phyloP scores from a whole-genome alignment of 768 basidiomycete genomes.

The Solioccasus polychromus region DNA sequence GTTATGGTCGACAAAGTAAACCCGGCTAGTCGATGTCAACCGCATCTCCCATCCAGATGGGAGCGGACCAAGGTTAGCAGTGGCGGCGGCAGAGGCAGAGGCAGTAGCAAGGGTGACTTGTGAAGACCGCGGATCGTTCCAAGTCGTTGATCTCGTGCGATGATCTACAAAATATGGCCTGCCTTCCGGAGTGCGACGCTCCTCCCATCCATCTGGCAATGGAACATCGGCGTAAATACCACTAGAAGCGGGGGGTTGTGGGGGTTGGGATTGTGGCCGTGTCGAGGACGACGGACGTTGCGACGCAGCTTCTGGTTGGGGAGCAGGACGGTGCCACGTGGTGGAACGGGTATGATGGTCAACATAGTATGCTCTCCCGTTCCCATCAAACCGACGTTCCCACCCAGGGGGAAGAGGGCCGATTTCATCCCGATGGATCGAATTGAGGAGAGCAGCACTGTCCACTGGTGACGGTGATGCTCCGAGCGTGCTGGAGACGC shows the following conservation, averaged over 20 bases:
- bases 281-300: slow-evolving; percentile 15
- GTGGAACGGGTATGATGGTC: slow-evolving; percentile 82
- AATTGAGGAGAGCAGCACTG: slow-evolving; percentile 2
- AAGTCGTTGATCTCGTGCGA: slow-evolving; percentile 82
- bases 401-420: slow-evolving; percentile 72
- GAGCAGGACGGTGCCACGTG: slow-evolving; percentile 64
- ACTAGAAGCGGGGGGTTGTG: slow-evolving; percentile 31
- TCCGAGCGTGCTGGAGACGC: slow-evolving; percentile 7
- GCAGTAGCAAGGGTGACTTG: slow-evolving; percentile 47
- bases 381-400: slow-evolving; percentile 74
- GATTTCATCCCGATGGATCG: slow-evolving; percentile 52
- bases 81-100: slow-evolving; percentile 42
- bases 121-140: slow-evolving; percentile 78
- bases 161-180: slow-evolving; percentile 76
- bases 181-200: slow-evolving; percentile 85
- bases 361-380: slow-evolving; percentile 75
- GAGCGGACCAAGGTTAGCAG: slow-evolving; percentile 70
- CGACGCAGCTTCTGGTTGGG: slow-evolving; percentile 21
- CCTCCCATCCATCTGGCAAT: slow-evolving; percentile 89
- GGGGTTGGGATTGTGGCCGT: slow-evolving; percentile 14
- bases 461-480: slow-evolving; percentile 3
- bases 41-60: slow-evolving; percentile 97
- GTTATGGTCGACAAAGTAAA: slow-evolving; percentile 94
- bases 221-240: slow-evolving; percentile 57
- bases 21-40: slow-evolving; percentile 74